Evolutionary conservation across 2,329 filamentous ascomycete genomes (phyloP).

Genomic region (Talaromyces sp.): DNA sequence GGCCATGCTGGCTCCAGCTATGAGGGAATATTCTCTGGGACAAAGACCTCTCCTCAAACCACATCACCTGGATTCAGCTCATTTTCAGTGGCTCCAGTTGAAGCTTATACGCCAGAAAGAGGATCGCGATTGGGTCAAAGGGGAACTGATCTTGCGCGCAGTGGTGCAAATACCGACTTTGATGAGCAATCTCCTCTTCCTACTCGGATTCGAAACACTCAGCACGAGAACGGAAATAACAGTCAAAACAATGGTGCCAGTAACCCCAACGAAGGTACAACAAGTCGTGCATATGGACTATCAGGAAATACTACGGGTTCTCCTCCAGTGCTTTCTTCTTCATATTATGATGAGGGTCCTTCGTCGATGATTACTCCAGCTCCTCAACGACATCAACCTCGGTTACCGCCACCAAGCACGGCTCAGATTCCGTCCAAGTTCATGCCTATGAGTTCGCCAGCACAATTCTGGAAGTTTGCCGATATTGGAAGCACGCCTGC

Average conservation of each 20-base stretch:
- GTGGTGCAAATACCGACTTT: conserved; percentile 34
- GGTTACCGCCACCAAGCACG: conserved; percentile 48
- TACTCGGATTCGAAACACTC: conserved; percentile 26
- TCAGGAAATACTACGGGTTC: conserved; percentile 40
- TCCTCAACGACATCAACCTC: conserved; percentile 47
- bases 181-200: conserved; percentile 44
- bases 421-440: conserved; percentile 50
- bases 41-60: conserved; percentile 37
- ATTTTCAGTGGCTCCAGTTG: conserved; percentile 40
- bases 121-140: conserved; percentile 37
- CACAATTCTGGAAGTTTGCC: conserved; percentile 50
- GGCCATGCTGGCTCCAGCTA: conserved; percentile 28
- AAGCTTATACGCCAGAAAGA: conserved; percentile 48
- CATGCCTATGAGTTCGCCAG: conserved; percentile 51
- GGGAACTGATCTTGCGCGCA: conserved; percentile 30
- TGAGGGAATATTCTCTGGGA: conserved; percentile 38
- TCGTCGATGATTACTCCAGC: conserved; percentile 49
- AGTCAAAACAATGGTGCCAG: conserved; percentile 20
- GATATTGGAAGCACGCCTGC: conserved; percentile 47
- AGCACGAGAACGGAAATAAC: conserved; percentile 16
- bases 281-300: conserved; percentile 37
- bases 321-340: conserved; percentile 48
- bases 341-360: conserved; percentile 46
- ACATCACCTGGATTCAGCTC: conserved; percentile 42
- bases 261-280: conserved; percentile 19